Base-by-base conservation (phyloP, 495 filamentous ascomycete genomes). In the Penicillium turbatum region DNA sequence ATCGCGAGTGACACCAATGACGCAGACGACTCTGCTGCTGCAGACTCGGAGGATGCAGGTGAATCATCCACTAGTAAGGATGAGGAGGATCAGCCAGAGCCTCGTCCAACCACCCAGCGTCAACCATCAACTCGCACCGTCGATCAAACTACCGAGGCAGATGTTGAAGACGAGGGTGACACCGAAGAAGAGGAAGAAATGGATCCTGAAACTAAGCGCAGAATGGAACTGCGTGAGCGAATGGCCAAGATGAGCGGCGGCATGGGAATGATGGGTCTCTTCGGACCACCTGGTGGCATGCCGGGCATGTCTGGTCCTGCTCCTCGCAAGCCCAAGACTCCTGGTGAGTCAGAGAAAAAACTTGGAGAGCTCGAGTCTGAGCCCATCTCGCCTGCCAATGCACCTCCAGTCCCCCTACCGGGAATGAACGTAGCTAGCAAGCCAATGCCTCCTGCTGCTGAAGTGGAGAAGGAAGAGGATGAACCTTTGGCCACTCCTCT, bases 191-290 rank as follows among this genome's bases (percentile, higher is more conserved):
- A 93, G 46, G 89, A 93, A 38, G 92, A 96, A n/a, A 73, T 95
- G 41, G 93, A 98, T 54, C 90, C 90, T 0, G 93, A 98, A 66
- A 75, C 90, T 32, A 86, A 82, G 53, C 86, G 92, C 54, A 86
- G 86, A 68, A 84, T 95, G 73, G 93, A 95, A 61, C 75, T 98
- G 48, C 84, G 95, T 37, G 90, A 91, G 46, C 83, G 93, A 55
- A 97, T 98, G 89, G 92, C 92, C 21, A 96, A 95, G 71, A 95
- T 98, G 88, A 93, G 90, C 57, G 93, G 95, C 54, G 93, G 93
- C 13, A 96, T 96, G 90, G 91, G 92, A 13, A 92, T 96, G 86
- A 85, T 89, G 67, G 91, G 92, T 41, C 92, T 97, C 81, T 93
- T 96, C 69, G 89, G 89, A 10, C 80, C 86, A 26, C 86, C 90